Evolutionary conservation across 2,329 filamentous ascomycete species (phyloP).

Genomic region (Fusarium virguliforme): DNA sequence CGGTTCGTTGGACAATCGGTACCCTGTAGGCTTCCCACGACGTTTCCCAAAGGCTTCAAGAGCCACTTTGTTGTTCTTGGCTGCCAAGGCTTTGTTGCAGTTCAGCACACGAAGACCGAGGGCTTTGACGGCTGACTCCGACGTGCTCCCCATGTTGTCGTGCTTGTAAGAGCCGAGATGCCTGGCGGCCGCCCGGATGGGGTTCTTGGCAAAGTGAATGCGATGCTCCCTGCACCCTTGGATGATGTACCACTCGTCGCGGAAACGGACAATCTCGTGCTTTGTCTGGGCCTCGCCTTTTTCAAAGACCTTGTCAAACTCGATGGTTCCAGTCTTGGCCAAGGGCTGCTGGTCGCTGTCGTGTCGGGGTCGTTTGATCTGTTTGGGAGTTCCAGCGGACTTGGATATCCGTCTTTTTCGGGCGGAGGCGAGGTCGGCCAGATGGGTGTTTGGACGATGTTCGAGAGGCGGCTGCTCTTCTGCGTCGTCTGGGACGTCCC

Average conservation of each 20-base stretch:
- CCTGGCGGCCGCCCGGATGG: slow-evolving; percentile 15
- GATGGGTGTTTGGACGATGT: not conserved
- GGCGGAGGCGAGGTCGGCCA: not conserved
- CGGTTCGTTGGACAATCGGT: not conserved
- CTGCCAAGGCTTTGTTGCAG: not conserved
- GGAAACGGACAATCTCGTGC: slow-evolving; percentile 14
- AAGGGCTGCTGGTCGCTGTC: not conserved
- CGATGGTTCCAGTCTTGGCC: not conserved
- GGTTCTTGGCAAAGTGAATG: slow-evolving; percentile 2
- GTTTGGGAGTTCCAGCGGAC: not conserved
- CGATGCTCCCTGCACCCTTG: slow-evolving; percentile 11
- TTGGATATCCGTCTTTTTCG: not conserved
- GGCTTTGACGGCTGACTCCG: not conserved
- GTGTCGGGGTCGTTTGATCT: not conserved
- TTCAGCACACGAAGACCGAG: slow-evolving; percentile 20
- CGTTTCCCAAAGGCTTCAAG: not conserved
- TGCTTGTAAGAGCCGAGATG: slow-evolving; percentile 1
- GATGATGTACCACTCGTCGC: slow-evolving; percentile 19
- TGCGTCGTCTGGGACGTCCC: not conserved
- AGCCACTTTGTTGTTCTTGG: slow-evolving; percentile 13
- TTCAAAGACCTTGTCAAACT: slow-evolving; percentile 24
- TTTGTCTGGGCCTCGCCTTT: slow-evolving; percentile 14
- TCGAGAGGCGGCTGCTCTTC: not conserved
- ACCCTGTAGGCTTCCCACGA: not conserved
- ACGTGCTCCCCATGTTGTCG: not conserved